Conservation (phyloP, 2,329 filamentous ascomycete genomes). For the Botryotinia narcissicola region DNA sequence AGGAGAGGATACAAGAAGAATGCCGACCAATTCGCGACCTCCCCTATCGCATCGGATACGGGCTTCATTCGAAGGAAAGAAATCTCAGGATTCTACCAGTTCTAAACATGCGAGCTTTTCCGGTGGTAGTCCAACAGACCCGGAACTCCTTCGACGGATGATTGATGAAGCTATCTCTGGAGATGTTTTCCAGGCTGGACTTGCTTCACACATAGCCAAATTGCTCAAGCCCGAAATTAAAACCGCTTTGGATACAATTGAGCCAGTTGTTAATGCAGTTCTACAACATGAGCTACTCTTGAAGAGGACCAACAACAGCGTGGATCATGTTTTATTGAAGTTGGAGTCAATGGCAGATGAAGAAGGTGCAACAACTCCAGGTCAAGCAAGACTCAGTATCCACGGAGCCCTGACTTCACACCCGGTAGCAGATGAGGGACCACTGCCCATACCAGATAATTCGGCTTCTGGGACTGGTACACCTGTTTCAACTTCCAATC, state of each 20-base stretch:
- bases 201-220: conserved; percentile 36
- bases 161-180: conserved; percentile 36
- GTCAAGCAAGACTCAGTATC: neutral
- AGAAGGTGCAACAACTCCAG: neutral
- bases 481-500: neutral
- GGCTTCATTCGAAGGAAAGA: conserved; percentile 36
- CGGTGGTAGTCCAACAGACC: conserved; percentile 25
- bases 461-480: neutral
- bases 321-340: conserved; percentile 34
- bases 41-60: conserved; percentile 36
- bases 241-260: conserved; percentile 37
- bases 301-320: conserved; percentile 36
- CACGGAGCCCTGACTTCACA: conserved; percentile 3
- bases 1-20: neutral
- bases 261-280: conserved; percentile 39
- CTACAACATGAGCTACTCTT: conserved; percentile 37
- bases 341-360: conserved; percentile 30
- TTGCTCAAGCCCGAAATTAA: conserved; percentile 38
- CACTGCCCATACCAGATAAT: neutral
- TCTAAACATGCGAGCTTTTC: conserved; percentile 20
- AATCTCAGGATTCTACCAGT: conserved; percentile 21
- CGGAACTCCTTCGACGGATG: conserved; percentile 31
- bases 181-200: conserved; percentile 36
- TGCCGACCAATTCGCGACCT: conserved; percentile 33
- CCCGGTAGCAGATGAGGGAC: neutral